These are phyloP conservation scores for Aspergillus pseudotamarii DNA, from an alignment of 2,329 filamentous ascomycete genomes.

Conservation along the genomic window DNA sequence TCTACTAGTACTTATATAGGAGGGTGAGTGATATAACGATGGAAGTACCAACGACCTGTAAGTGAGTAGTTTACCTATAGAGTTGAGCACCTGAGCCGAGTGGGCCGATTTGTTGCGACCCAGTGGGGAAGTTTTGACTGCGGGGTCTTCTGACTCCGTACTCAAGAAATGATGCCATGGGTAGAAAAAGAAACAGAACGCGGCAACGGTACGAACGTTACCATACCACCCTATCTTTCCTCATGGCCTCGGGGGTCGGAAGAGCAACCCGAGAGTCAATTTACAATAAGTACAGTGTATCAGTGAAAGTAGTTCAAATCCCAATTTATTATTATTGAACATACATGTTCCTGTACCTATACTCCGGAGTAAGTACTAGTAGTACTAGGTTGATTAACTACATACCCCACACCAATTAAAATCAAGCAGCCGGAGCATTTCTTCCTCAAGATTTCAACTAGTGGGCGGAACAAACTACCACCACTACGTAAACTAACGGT, in stretches of 20 bases:
- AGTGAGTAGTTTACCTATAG: not conserved
- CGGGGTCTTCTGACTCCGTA: not conserved
- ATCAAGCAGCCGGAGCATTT: no score
- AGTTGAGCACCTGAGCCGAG: not conserved
- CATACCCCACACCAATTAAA: not conserved
- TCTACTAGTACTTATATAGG: not conserved
- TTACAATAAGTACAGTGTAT: not conserved
- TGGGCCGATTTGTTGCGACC: not conserved
- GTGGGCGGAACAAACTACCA: not conserved
- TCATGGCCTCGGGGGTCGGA: not conserved
- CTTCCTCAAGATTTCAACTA: no score
- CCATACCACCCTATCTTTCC: not conserved
- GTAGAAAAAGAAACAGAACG: not conserved
- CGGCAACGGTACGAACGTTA: not conserved
- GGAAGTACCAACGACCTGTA: not conserved
- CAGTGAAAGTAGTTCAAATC: no score
- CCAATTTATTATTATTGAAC: no score
- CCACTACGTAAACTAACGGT: not conserved
- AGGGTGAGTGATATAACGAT: not conserved
- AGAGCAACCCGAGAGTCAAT: not conserved
- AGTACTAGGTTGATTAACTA: no score
- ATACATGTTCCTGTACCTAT: no score
- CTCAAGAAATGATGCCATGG: not conserved
- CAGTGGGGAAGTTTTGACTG: not conserved
- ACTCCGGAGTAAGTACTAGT: no score